Evolutionary conservation across 2,329 filamentous ascomycete species (phyloP), one percentile per base, ranked within the genome.

Genomic region (Falciphora oryzae): DNA sequence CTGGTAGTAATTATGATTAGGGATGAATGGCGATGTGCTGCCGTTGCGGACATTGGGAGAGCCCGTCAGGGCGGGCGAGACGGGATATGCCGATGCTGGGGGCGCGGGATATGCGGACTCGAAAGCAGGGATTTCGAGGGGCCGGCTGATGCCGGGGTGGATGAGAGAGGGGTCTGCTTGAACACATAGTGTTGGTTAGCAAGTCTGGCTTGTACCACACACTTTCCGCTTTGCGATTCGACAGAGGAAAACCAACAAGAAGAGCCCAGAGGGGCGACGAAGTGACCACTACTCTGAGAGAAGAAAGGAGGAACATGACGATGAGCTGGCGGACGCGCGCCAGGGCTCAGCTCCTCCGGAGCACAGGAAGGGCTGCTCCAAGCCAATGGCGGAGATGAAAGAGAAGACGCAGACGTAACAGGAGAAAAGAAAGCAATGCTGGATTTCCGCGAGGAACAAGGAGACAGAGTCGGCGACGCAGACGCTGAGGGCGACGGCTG

Each of bases 51-150:
- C 75, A 77, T 78, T 82, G 32, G 78, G 83, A 50, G 77, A 82
- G 22, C 85, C 82, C 16, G 86, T 85, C 63, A 85, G 81, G n/a
- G 85, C 85, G 4, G 89, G 89, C 1, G 89, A 91, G 58, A 84
- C 79, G 58, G 85, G 83, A 73, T 83, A 86, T 66, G 79, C 76
- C 63, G 44, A 58, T 13, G 62, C 61, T 25, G 76, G 75, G 4
- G 62, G 56, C 59, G 79, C 79, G 63, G 81, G 80, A 70, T 80
- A 85, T 67, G 76, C 74, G 38, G 74, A 74, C 32, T 85, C 82
- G 69, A 80, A 85, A 25, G 77, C 74, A 32, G 79, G 77, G 76
- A 85, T 82, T 64, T 78, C 76, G 73, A 81, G 77, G 38, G 79
- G 75, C 60, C 80, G 78, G 25, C 25, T 27, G 69, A 85, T 81